These are phyloP conservation scores for Xylaria nigripes DNA, from an alignment of 495 filamentous ascomycete genomes.

Conservation along the genomic window DNA sequence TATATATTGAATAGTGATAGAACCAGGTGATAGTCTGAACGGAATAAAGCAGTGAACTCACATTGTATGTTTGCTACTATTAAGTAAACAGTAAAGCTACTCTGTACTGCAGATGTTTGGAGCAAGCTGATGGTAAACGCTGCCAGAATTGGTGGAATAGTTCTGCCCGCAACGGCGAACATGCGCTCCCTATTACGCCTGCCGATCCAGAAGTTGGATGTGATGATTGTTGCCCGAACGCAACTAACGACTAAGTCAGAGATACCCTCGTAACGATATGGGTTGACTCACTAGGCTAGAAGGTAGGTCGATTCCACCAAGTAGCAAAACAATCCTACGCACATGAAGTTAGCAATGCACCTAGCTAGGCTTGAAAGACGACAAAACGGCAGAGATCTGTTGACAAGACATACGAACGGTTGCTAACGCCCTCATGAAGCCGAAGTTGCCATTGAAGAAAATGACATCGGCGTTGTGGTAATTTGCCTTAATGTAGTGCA, in stretches of 20 bases:
- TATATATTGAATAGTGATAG: neutral
- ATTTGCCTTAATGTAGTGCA: conserved; percentile 13
- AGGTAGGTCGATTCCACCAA: conserved; percentile 10
- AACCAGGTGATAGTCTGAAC: neutral
- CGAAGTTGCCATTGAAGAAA: conserved; percentile 17
- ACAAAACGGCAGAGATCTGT: neutral
- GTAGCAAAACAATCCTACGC: conserved; percentile 7
- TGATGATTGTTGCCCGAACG: neutral
- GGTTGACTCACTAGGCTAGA: conserved; percentile 2
- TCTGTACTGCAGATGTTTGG: conserved; percentile 6
- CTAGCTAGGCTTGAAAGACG: neutral
- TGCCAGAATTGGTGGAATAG: neutral
- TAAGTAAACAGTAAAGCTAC: conserved; percentile 7
- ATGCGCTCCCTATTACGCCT: neutral
- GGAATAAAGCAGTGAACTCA: neutral
- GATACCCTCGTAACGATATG: neutral
- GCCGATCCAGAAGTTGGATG: neutral
- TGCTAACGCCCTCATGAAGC: conserved; percentile 11
- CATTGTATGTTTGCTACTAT: conserved; percentile 16
- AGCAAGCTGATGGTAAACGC: conserved; percentile 6
- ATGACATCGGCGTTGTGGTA: conserved; percentile 13
- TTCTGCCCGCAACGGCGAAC: neutral
- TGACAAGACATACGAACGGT: conserved; percentile 8
- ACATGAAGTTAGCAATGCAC: neutral
- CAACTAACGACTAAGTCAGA: conserved; percentile 2